Evolutionary conservation across 208 protist genomes (phyloP), one percentile per base, ranked within the genome.

Genomic region (Leishmania gerbilli): DNA sequence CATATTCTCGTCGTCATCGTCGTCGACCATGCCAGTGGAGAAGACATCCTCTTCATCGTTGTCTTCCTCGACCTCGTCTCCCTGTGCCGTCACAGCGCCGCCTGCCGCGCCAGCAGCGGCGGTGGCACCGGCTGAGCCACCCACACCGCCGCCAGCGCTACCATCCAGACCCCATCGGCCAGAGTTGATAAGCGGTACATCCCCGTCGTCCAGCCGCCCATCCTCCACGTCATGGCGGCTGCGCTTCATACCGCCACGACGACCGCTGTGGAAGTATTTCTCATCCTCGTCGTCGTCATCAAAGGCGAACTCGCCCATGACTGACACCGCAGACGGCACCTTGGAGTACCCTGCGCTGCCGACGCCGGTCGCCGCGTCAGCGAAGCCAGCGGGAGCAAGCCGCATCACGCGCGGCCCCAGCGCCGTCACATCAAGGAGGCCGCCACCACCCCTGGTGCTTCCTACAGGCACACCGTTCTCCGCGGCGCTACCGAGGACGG

Each of bases 1-100:
- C 72, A 76, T 60, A 74, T 87, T 84, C 27, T 96, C 92, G 74
- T 96, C 92, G 76, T 95, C 92, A 74, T 93, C 92, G 53, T 87
- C 83, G 34, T 88, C 78, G 42, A 81, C 79, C 40, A 91, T 84
- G 55, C 86, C 77, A 27, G 82, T 85, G 34, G 85, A 88, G 21
- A 92, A 62, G 60, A 91, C 84, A 69, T 95, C 90, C 8, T 90
- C 89, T 37, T 91, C 89, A 51, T 90, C 90, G 60, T 51, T 62
- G 68, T 77, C 76, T 51, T 77, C 76, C 34, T 77, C 81, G 3
- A 45, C 74, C 51, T 84, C 81, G 60, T 84, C 81, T 37, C 76
- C 81, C 34, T 71, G 65, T 27, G 37, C 37, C 37, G 8, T 71
- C 65, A 45, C 65, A 71, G 34, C 37, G 40, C 65, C 37, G 24